Evolutionary conservation across 208 protist genomes (phyloP).

Genomic region (Trypanosoma avium): DNA sequence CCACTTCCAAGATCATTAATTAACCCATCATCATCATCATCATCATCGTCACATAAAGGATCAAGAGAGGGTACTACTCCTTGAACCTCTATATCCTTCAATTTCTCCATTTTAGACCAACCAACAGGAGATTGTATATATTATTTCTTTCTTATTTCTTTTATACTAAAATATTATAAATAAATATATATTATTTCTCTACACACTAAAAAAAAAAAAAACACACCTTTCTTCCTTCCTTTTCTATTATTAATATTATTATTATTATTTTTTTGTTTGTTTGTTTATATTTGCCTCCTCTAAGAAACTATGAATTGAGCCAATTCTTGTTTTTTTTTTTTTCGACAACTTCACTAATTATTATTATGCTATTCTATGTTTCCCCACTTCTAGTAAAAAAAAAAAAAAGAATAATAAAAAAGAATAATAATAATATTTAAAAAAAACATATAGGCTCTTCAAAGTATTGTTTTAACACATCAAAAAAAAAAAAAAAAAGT

Average conservation of each 20-base stretch:
- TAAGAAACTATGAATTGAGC: neutral
- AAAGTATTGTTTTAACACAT: no score
- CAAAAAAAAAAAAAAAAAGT: no score
- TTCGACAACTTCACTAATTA: no score
- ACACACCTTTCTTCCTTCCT: no score
- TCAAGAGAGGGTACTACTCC: no score
- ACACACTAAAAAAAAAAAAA: neutral
- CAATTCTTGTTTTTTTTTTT: neutral
- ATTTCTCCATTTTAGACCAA: constrained; percentile 6
- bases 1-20: neutral
- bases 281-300: no score
- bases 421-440: neutral
- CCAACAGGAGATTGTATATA: constrained; percentile 13
- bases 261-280: no score
- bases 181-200: neutral
- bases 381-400: neutral
- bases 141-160: neutral
- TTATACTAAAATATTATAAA: neutral
- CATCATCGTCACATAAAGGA: neutral
- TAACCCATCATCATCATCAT: neutral
- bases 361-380: neutral
- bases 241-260: no score
- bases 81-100: constrained; percentile 1
- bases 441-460: neutral
- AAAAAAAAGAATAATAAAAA: constrained; percentile 19